Evolutionary conservation across 2,329 filamentous ascomycete species (phyloP).

Genomic region (Niveomyces coronatus): DNA sequence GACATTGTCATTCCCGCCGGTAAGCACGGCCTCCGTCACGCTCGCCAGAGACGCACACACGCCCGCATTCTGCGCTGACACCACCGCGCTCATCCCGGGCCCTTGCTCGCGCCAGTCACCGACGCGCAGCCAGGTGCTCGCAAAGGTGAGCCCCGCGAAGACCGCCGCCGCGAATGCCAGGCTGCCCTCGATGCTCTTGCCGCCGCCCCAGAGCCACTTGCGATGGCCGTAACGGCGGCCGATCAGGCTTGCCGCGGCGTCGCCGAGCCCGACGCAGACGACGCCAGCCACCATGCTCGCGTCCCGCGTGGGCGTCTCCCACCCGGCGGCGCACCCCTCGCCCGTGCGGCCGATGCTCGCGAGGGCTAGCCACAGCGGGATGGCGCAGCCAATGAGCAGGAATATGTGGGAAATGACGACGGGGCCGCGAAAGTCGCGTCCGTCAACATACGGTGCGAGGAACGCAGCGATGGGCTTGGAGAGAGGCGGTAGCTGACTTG

Average conservation of each 20-base stretch:
- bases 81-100: conserved; percentile 22
- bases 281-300: conserved; percentile 88
- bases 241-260: conserved; percentile 84
- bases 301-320: conserved; percentile 66
- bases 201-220: conserved; percentile 96
- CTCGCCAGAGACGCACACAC: conserved; percentile 73
- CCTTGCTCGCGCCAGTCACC: conserved; percentile 70
- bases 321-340: conserved; percentile 49
- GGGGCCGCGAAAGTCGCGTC: conserved; percentile 81
- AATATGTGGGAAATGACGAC: conserved; percentile 97
- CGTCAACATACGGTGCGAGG: conserved; percentile 87
- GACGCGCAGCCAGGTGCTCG: conserved; percentile 62
- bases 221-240: conserved; percentile 74
- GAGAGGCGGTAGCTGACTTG: conserved; percentile 82
- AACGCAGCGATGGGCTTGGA: conserved; percentile 80
- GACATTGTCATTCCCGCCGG: conserved; percentile 97
- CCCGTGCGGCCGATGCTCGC: conserved; percentile 54
- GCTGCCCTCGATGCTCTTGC: conserved; percentile 86
- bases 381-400: conserved; percentile 85
- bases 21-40: conserved; percentile 88
- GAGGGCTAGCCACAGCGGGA: conserved; percentile 83
- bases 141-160: conserved; percentile 58
- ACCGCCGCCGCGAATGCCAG: conserved; percentile 76
- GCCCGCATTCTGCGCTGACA: conserved; percentile 51
- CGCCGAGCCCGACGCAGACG: conserved; percentile 88